Evolutionary conservation across 2,329 filamentous ascomycete species (phyloP).

Genomic region (Xylariomycetidae sp.): DNA sequence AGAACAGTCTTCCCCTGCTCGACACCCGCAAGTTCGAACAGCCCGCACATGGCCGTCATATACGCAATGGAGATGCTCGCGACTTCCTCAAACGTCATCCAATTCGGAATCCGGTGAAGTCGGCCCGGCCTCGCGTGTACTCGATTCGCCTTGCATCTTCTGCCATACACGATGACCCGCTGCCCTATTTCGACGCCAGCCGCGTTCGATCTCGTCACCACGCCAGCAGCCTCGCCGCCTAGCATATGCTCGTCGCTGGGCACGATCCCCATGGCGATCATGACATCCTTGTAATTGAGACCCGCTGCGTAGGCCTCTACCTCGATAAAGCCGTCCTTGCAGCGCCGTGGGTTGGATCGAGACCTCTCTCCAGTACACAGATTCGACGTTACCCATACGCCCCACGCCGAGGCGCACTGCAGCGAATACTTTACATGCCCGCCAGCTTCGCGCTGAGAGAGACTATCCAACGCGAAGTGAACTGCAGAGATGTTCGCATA

Average conservation of each 20-base stretch:
- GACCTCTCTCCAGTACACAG: conserved; percentile 4
- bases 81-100: background rate
- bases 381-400: conserved; percentile 7
- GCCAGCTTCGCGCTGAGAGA: conserved; percentile 24
- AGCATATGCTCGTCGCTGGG: conserved; percentile 7
- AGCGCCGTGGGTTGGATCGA: background rate
- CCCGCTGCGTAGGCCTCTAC: conserved; percentile 8
- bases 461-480: background rate
- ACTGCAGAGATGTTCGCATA: background rate
- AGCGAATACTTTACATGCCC: conserved; percentile 2
- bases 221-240: too few species aligned
- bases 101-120: background rate
- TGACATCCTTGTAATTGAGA: conserved; percentile 12
- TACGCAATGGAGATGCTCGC: background rate
- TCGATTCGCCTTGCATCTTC: too few species aligned
- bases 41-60: background rate
- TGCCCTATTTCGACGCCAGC: too few species aligned
- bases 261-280: conserved; percentile 8
- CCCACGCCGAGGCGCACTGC: conserved; percentile 5
- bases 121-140: background rate
- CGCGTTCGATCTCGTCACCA: too few species aligned
- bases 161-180: too few species aligned
- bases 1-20: background rate
- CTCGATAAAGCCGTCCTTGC: conserved; percentile 3
- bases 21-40: background rate